Base-by-base conservation (phyloP, 495 filamentous ascomycete species). In the Hyaloscypha hepaticicola region DNA sequence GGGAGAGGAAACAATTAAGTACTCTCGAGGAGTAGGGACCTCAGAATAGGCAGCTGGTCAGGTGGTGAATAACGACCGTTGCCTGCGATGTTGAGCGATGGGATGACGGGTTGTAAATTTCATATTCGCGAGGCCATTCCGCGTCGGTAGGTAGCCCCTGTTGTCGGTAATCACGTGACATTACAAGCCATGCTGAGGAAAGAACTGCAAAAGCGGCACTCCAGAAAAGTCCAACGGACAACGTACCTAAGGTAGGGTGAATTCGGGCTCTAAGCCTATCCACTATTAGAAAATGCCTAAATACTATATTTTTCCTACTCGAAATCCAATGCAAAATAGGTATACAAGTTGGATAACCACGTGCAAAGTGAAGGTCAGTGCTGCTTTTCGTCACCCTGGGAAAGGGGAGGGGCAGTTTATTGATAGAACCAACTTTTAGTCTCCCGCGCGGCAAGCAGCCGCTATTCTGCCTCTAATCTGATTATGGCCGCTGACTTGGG, bases 1-100 rank as follows among this genome's bases (percentile, higher is more conserved):
- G 48, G 60, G 29, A 33, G 58, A 24, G 29, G 22, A 29, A 22
- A 31, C 58, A 1, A 11, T 56, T 66, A 50, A 58, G 57, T 63
- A 59, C 33, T 63, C 21, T 19, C 22, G 21, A 33, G 59, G 12
- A 51, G 33, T n/a, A 31, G 34, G n/a, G 7, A 6, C 25, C 11
- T 55, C 1, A 14, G 41, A 50, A 26, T 51, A 28, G 63, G 55
- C 45, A 34, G 34, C 19, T 5, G 26, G 8, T 27, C n/a, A 28
- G 55, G 34, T 33, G 41, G 45, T 65, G 55, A 57, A 64, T 64
- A 25, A 16, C 5, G 53, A 31, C 51, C 33, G 59, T 53, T 61
- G 59, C 59, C 59, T 61, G 26, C 27, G 50, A 53, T 53, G 22
- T 7, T 8, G 28, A 52, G 49, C 22, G 49, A 52, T 52, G 5